Percentiles rank a stretch among this genome's conserved stretches.
Evolutionary conservation across 352 stramenopile species (phyloP).

Genomic region (Pythium dissotocum): DNA sequence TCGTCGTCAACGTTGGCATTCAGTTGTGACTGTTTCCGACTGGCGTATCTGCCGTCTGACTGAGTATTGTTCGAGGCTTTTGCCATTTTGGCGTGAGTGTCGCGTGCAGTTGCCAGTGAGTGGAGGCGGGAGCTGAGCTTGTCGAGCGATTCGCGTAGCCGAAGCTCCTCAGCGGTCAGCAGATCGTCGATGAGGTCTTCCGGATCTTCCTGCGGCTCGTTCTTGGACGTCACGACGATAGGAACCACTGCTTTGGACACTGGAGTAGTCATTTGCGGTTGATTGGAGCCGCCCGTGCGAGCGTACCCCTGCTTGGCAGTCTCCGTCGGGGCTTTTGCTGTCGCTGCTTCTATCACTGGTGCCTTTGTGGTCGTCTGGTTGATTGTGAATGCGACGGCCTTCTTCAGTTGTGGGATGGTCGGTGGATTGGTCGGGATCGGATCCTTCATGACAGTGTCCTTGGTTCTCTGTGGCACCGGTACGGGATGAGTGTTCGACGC

Average conservation of each 20-base stretch:
- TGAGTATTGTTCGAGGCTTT: background rate
- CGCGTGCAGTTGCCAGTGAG: slow-evolving; percentile 14
- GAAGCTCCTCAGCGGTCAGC: slow-evolving; percentile 42
- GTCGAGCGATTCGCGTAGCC: slow-evolving; percentile 55
- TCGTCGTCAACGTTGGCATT: background rate
- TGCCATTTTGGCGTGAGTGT: background rate
- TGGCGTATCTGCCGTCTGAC: background rate
- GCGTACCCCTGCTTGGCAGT: background rate
- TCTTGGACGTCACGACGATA: background rate
- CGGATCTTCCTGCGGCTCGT: slow-evolving; percentile 12
- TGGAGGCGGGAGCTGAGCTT: slow-evolving; percentile 48
- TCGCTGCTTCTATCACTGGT: background rate
- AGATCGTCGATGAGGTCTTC: slow-evolving; percentile 39
- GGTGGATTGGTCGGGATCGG: background rate
- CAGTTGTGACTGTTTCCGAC: background rate
- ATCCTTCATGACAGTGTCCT: background rate
- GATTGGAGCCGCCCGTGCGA: background rate
- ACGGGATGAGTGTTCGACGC: background rate
- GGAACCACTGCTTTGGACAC: background rate
- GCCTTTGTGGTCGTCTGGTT: background rate
- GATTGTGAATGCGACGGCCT: background rate
- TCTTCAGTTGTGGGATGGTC: background rate
- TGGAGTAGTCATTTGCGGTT: background rate
- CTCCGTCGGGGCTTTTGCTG: background rate
- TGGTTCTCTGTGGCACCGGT: background rate